Conservation (phyloP, 2,329 filamentous ascomycete species). For the Colletotrichum truncatum region DNA sequence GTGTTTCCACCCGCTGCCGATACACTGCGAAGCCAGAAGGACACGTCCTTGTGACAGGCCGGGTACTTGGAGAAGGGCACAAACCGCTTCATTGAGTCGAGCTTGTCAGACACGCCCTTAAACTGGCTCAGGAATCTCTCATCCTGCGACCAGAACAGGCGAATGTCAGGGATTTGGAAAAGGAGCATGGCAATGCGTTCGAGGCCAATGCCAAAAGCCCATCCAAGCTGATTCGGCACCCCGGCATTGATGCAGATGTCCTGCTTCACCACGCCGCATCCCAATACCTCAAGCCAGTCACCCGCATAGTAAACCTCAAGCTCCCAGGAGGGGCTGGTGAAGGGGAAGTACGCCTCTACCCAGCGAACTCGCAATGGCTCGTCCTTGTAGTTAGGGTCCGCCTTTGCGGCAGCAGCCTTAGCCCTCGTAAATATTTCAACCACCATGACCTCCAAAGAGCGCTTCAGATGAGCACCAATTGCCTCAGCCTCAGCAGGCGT, state of each 20-base stretch:
- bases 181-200: conserved; percentile 98
- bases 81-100: conserved; percentile 68
- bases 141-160: conserved; percentile 94
- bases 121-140: conserved; percentile 90
- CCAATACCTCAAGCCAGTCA: conserved; percentile 95
- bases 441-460: conserved; percentile 88
- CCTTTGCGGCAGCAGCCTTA: conserved; percentile 68
- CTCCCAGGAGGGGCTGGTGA: conserved; percentile 95
- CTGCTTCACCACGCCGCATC: conserved; percentile 91
- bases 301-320: conserved; percentile 94
- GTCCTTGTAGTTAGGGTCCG: conserved; percentile 58
- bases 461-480: conserved; percentile 85
- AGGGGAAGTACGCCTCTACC: conserved; percentile 98
- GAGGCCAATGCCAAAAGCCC: conserved; percentile 95
- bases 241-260: conserved; percentile 80
- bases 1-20: conserved; percentile 57
- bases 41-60: conserved; percentile 88
- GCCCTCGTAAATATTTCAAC: conserved; percentile 88
- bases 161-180: conserved; percentile 95
- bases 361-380: conserved; percentile 88
- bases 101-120: conserved; percentile 63
- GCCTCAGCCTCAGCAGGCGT: conserved; percentile 81
- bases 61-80: conserved; percentile 92
- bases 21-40: conserved; percentile 81
- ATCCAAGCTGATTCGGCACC: conserved; percentile 80